Percentiles rank a stretch among this genome's conserved stretches.
These are phyloP conservation scores for Dissophora ornata DNA, from an alignment of 192 early-diverging fungal genomes.

Conservation along the genomic window DNA sequence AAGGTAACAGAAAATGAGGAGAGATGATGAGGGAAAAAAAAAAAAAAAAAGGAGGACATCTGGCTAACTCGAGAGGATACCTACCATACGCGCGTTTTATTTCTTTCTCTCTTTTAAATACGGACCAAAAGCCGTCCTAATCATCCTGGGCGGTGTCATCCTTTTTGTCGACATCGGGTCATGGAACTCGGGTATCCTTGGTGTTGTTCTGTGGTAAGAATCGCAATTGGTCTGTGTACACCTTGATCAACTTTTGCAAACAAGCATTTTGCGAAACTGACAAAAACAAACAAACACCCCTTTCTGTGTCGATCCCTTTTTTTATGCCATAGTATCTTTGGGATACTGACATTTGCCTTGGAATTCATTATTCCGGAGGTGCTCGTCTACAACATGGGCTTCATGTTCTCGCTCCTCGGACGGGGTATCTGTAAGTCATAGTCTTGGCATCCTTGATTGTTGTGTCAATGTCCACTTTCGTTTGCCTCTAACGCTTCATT, in stretches of 20 bases:
- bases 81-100: neutral
- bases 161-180: conserved; percentile 30
- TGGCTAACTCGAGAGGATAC: too few relatives aligned
- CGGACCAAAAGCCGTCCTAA: conserved; percentile 29
- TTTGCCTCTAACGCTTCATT: neutral
- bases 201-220: conserved; percentile 29
- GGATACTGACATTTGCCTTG: conserved; percentile 34
- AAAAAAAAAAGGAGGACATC: too few relatives aligned
- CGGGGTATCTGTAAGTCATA: conserved; percentile 42
- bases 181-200: conserved; percentile 49
- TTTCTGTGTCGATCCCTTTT: neutral
- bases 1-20: too few relatives aligned
- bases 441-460: neutral
- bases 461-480: neutral
- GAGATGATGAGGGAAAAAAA: too few relatives aligned
- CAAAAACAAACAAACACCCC: neutral
- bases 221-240: neutral
- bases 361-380: conserved; percentile 45
- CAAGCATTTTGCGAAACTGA: neutral
- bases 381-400: conserved; percentile 45
- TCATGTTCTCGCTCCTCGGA: conserved; percentile 50
- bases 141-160: conserved; percentile 39
- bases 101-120: neutral
- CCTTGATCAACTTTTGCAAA: neutral
- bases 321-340: conserved; percentile 11